Base-by-base conservation (phyloP, 169 alveolate species). In the Eimeria praecox region DNA sequence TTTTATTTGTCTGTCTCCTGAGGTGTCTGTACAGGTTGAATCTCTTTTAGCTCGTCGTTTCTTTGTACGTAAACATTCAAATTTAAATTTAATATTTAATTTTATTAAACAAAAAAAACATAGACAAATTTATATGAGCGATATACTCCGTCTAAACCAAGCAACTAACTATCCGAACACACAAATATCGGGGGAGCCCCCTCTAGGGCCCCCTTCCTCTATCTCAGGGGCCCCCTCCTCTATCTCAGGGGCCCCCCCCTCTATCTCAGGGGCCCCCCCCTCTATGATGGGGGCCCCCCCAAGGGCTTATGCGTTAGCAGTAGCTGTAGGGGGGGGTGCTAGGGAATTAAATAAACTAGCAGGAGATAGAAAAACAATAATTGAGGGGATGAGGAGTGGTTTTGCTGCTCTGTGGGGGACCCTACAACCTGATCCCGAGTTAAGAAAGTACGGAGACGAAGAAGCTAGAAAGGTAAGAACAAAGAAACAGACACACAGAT, bases 401-500 rank as follows among this genome's bases (percentile, higher is more conserved):
- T 95, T 95, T 64, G 97, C 95, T 64, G 93, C 95, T 30, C 64
- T 89, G 44, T 95, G 59, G 86, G 94, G 90, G 59, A 86, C 73
- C 52, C 38, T 90, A 49, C 89, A 88, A 42, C 93, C 93, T 14
- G 96, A 95, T n/a, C 96, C 96, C 24, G 40, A 8, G 30, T 40
- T 75, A 24, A 18, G 95, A n/a, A 87, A 90, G 18, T 40, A 22
- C 9, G 96, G 96, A 24, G 14, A 8, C 8, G 87, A 87, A 62
- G 95, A 77, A n/a, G 96, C 95, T 5, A 3, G 16, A 3, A 77
- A 88, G 95, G 96, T 95, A 40, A n/a, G n/a, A n/a, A n/a, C n/a
- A n/a, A n/a, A n/a, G n/a, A n/a, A n/a, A n/a, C n/a, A n/a, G n/a
- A n/a, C n/a, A n/a, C n/a, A n/a, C n/a, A n/a, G n/a, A n/a, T n/a